Evolutionary conservation across 495 filamentous ascomycete species (phyloP), one percentile per base, ranked within the genome.

Genomic region (Aspergillus cristatus): DNA sequence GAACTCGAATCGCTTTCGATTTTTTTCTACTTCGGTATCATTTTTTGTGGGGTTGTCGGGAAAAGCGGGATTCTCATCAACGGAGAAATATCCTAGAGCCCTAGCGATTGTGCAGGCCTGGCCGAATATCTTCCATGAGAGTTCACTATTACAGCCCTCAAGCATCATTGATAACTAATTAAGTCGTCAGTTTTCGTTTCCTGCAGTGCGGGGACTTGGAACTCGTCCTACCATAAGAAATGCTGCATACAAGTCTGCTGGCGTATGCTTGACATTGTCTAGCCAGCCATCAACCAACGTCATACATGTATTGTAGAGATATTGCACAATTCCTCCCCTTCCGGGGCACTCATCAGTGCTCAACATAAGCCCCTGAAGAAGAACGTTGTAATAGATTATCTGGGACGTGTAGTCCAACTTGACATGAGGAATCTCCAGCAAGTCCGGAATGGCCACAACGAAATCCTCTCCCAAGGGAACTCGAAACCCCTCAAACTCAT

Each of bases 1-100:
- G 31, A 53, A 53, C 26, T 53, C 50, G 37, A 53, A 49, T 12
- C 50, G 42, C 32, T 46, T 48, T 18, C 46, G 42, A 30, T 53
- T 53, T 11, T 37, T 31, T 5, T 46, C 41, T 11, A 48, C 22
- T 30, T 43, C 42, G 1, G 15, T 33, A 33, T 42, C 20, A 16
- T 33, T 20, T 1, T 14, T 28, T 0, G 31, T 16, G 3, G 16
- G 14, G 1, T 2, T 16, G 18, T 37, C 14, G n/a, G 8, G 5
- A 2, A 6, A 15, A 16, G 17, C 26, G 20, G 45, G 28, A 0
- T 16, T 30, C 17, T 18, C 42, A 22, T 51, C 47, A 6, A 51
- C 40, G 30, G 43, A 34, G 16, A 47, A 51, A 17, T 46, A 51
- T 10, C 47, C 47, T 18, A 51, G 25, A 6, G 43, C 33, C 18